These are phyloP conservation scores for Zizania palustris DNA, from an alignment of 202 grass and related monocot genomes.

Conservation along the genomic window DNA sequence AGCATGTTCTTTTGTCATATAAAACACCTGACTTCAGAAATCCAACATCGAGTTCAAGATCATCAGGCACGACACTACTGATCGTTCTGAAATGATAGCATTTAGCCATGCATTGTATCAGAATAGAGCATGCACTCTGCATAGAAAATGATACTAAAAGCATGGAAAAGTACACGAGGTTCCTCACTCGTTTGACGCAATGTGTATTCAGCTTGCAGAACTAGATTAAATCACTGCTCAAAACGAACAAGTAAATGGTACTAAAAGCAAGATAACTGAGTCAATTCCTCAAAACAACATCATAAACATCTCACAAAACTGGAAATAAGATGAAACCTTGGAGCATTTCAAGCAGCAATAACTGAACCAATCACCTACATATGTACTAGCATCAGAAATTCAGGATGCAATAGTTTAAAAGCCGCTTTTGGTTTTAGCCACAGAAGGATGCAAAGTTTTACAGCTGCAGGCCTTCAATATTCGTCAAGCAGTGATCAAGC, in stretches of 20 bases:
- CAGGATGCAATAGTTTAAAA: neutral
- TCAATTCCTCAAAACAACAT: neutral
- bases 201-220: no score
- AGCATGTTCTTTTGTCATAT: conserved; percentile 4
- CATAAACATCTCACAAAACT: neutral
- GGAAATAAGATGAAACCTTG: neutral
- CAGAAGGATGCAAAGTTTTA: neutral
- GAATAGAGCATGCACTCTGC: no score
- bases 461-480: neutral
- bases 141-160: no score
- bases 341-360: neutral
- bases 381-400: neutral
- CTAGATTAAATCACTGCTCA: no score
- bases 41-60: no score
- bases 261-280: no score
- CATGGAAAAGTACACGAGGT: no score
- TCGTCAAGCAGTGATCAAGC: conserved; percentile 15
- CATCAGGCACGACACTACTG: no score
- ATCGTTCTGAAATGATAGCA: no score
- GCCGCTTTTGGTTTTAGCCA: neutral
- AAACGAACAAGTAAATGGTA: no score
- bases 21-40: neutral
- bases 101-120: no score
- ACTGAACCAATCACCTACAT: neutral
- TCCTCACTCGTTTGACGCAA: no score